Percentiles rank a stretch among this genome's conserved stretches.
phyloP scores from a whole-genome alignment of 2,329 filamentous ascomycete genomes.

The Fusarium papillatum region DNA sequence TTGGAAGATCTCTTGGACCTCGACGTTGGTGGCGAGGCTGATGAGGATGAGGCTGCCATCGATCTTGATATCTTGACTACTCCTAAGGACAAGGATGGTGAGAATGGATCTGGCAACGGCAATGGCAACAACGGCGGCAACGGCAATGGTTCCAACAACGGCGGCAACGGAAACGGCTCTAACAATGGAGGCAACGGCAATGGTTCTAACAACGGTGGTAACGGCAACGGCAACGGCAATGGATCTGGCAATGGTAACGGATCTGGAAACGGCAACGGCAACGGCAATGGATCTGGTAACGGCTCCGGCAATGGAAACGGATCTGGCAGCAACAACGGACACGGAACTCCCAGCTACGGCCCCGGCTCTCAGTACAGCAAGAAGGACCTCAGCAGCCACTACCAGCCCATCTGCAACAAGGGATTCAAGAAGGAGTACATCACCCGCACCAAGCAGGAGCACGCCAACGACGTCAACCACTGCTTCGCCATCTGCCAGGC shows the following conservation, averaged over 20 bases:
- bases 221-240: background rate
- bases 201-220: background rate
- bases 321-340: constrained; percentile 49
- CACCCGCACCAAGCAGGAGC: constrained; percentile 20
- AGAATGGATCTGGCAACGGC: constrained; percentile 51
- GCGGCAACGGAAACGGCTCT: constrained; percentile 46
- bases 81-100: background rate
- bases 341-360: constrained; percentile 40
- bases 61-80: constrained; percentile 22
- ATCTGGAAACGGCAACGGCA: constrained; percentile 42
- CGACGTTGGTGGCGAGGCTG: constrained; percentile 27
- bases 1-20: constrained; percentile 12
- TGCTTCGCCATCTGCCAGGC: constrained; percentile 42
- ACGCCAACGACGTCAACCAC: constrained; percentile 40
- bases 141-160: background rate
- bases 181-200: background rate
- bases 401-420: constrained; percentile 44
- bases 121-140: background rate
- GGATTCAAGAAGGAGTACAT: constrained; percentile 39
- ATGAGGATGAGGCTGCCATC: constrained; percentile 20
- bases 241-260: background rate
- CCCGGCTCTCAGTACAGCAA: constrained; percentile 2
- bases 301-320: constrained; percentile 51
- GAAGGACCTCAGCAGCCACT: constrained; percentile 33
- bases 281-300: constrained; percentile 43